Conservation (phyloP, 2,329 filamentous ascomycete genomes). For the Chaetomium sp. region DNA sequence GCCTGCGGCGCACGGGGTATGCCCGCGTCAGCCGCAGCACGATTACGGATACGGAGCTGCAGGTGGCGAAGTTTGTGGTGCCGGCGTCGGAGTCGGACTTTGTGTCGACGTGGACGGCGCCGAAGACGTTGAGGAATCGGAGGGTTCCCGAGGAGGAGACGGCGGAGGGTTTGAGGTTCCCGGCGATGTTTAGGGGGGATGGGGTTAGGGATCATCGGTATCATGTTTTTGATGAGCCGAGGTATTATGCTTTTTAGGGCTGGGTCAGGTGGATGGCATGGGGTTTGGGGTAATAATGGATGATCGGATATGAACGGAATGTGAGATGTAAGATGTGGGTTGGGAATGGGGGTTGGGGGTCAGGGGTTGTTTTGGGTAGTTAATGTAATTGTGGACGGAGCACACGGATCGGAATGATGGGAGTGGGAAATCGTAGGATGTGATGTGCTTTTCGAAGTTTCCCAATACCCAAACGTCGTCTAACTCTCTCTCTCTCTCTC, state of each 20-base stretch:
- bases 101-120: conserved; percentile 33
- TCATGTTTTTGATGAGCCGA: conserved; percentile 90
- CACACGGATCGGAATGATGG: too few species aligned
- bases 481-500: too few species aligned
- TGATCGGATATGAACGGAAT: background rate
- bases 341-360: background rate
- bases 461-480: background rate
- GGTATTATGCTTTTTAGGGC: conserved; percentile 53
- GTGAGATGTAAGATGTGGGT: background rate
- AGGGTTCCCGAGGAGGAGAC: conserved; percentile 65
- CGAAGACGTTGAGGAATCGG: conserved; percentile 49
- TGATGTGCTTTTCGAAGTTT: background rate
- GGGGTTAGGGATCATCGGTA: conserved; percentile 87
- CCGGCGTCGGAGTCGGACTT: conserved; percentile 60
- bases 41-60: conserved; percentile 95
- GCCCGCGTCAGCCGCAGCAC: conserved; percentile 81
- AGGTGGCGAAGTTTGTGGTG: conserved; percentile 91
- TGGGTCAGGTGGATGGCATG: background rate
- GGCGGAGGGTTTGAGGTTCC: conserved; percentile 74
- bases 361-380: background rate
- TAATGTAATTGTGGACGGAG: background rate
- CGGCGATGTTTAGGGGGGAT: conserved; percentile 71
- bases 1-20: conserved; percentile 77
- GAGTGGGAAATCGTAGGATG: too few species aligned
- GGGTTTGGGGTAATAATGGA: background rate